Percentiles rank a stretch among this genome's conserved stretches.
Conservation (phyloP, 2,329 filamentous ascomycete species). For the Exophiala aquamarina region DNA sequence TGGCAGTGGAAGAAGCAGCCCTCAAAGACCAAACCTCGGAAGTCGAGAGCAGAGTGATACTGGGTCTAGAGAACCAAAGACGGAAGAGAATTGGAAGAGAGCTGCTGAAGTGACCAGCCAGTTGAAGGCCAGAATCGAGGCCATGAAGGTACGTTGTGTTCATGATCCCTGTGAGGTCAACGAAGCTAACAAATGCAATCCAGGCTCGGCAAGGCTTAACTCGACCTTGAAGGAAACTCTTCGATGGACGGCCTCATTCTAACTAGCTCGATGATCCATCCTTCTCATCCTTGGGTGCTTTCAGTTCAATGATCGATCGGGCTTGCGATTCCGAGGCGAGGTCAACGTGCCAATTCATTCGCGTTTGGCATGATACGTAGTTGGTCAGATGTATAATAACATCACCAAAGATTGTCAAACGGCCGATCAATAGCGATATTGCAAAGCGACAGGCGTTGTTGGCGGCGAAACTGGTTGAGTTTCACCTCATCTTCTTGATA, state of each 20-base stretch:
- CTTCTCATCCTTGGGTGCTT: too few relatives aligned
- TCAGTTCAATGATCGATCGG: too few relatives aligned
- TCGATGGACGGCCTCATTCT: too few relatives aligned
- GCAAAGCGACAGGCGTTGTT: neutral
- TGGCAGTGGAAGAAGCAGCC: conserved; percentile 34
- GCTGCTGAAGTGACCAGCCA: conserved; percentile 98
- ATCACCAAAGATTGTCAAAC: too few relatives aligned
- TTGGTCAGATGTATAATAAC: too few relatives aligned
- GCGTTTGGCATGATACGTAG: too few relatives aligned
- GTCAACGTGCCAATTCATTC: too few relatives aligned
- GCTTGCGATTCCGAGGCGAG: too few relatives aligned
- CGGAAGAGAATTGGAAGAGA: conserved; percentile 91
- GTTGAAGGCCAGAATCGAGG: conserved; percentile 93
- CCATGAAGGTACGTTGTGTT: conserved; percentile 74
- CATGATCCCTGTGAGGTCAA: neutral
- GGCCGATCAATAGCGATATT: too few relatives aligned
- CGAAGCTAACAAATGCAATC: conserved; percentile 10
- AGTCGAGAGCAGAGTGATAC: conserved; percentile 32
- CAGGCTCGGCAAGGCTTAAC: conserved; percentile 47
- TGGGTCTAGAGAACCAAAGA: conserved; percentile 46
- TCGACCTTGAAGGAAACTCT: conserved; percentile 26
- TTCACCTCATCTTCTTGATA: neutral
- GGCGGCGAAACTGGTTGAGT: too few relatives aligned
- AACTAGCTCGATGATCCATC: too few relatives aligned
- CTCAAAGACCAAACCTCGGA: conserved; percentile 30